Evolutionary conservation across 148 eudicot species (phyloP).

Genomic region (Gaultheria prostrata): DNA sequence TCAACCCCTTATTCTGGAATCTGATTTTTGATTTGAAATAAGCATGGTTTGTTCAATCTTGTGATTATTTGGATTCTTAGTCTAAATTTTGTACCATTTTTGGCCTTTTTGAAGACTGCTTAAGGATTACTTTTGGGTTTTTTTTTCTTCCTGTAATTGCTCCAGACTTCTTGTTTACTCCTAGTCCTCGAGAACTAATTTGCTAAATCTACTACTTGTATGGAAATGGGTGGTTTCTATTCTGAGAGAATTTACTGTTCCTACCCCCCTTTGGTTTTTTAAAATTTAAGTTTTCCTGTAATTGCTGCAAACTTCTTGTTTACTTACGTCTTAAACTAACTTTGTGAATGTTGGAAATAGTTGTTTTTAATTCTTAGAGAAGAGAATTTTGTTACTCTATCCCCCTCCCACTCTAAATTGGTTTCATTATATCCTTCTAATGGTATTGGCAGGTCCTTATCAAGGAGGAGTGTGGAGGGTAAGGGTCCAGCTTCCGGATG

Average conservation of each 20-base stretch:
- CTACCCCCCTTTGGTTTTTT: neutral
- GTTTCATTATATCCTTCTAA: neutral
- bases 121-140: neutral
- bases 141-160: neutral
- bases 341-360: slow-evolving; percentile 3
- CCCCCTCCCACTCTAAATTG: neutral
- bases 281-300: neutral
- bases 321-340: neutral
- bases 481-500: slow-evolving; percentile 88
- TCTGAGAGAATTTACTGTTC: neutral
- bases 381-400: slow-evolving; percentile 6
- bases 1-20: neutral
- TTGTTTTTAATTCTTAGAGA: neutral
- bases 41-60: neutral
- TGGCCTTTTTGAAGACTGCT: neutral
- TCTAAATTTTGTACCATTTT: neutral
- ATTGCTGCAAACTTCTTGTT: slow-evolving; percentile 12
- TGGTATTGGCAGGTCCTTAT: slow-evolving; percentile 65
- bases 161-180: neutral
- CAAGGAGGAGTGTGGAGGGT: slow-evolving; percentile 91
- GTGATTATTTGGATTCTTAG: neutral
- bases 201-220: neutral
- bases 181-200: neutral
- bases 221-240: slow-evolving; percentile 3
- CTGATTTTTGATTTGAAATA: neutral